A percentile compares a stretch with the other conserved stretches of the same genome.
Evolutionary conservation across 176 grass and related monocot species (phyloP).

Genomic region (Carex kokanica): DNA sequence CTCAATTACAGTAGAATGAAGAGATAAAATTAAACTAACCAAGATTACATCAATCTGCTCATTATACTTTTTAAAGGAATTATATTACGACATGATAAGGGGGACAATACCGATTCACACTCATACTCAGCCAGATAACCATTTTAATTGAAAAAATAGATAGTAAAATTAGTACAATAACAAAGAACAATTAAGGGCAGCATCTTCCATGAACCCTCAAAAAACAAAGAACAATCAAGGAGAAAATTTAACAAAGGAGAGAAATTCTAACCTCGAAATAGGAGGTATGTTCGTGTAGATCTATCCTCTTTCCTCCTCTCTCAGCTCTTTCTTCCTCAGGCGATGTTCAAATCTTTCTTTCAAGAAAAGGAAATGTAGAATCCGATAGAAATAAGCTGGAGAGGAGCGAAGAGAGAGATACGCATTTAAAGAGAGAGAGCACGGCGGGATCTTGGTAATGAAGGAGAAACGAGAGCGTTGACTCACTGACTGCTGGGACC

Average conservation of each 20-base stretch:
- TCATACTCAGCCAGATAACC: background rate
- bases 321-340: conserved; percentile 2
- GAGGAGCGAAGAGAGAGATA: background rate
- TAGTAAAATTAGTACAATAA: background rate
- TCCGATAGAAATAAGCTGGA: background rate
- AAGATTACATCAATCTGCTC: background rate
- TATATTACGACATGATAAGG: background rate
- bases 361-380: background rate
- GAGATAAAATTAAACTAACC: background rate
- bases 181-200: background rate
- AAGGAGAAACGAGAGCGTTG: background rate
- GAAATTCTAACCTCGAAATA: background rate
- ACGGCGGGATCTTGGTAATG: background rate
- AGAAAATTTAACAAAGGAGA: background rate
- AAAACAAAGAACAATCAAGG: background rate
- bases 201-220: no score
- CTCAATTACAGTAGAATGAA: background rate
- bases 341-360: background rate
- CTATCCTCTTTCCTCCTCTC: background rate
- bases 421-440: background rate
- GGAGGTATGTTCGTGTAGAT: background rate
- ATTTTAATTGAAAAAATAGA: background rate
- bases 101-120: background rate
- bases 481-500: background rate
- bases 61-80: background rate